Base-by-base conservation (phyloP, 371 early-diverging fungal genomes). In the Mucor velutinosus region DNA sequence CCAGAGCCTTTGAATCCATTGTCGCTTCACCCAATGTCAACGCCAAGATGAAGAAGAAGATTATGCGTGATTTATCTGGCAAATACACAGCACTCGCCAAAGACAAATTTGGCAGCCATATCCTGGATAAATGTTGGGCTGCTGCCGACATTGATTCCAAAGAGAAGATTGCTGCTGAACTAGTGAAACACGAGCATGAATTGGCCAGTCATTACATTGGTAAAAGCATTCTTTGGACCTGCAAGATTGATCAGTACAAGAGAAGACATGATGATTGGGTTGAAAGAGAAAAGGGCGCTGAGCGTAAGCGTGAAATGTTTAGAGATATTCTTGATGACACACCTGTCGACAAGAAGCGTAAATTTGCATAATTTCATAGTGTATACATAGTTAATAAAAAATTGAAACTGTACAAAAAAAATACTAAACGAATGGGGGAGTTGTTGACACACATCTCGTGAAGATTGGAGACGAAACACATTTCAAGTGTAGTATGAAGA, bases 61-160 rank as follows among this genome's bases (percentile, higher is more conserved):
- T 93, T 12, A 62, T 93, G 19, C 80, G 82, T 64, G 80, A 79
- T 60, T 82, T 91, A 62, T 59, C 78, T 19, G 87, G 86, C 7
- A 76, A 80, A 57, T 91, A 85, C 69, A 86, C 84, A 35, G 73
- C 76, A 7, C 68, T 94, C 47, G 90, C 92, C 4, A 70, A 79
- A 58, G 92, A 94, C 70, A 89, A 89, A 67, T 94, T 87, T 70
- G 94, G 93, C 39, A 89, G 91, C 41, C 92, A 91, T 64, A 78
- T 94, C 15, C 85, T 94, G 8, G 95, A 95, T 62, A 87, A 87
- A 61, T 86, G 87, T 69, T 95, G 92, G 92, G 78, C 79, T n/a
- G 81, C 82, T 14, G 87, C 93, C 6, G 93, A 93, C 59, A 86
- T 94, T n/a, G 84, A 86, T 25, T 76, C 84, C 69, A 94, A 92